Percentiles rank a stretch among this genome's conserved stretches.
Conservation (phyloP, 768 basidiomycete species). For the Macrolepiota fuliginosa region DNA sequence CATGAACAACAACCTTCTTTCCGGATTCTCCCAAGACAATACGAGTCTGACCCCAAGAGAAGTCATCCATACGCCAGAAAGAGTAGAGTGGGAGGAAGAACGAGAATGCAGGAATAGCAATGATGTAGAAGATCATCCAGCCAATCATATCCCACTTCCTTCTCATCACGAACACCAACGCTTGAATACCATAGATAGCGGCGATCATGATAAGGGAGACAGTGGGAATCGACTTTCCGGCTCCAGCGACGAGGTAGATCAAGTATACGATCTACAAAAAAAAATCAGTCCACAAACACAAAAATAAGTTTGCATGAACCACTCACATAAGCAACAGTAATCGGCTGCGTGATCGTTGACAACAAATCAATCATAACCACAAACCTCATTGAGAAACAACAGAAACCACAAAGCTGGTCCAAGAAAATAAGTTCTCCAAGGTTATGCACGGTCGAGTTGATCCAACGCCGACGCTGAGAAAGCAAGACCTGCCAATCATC, state of each 20-base stretch:
- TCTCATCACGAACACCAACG: conserved; percentile 85
- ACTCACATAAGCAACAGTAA: conserved; percentile 88
- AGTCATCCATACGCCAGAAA: conserved; percentile 99
- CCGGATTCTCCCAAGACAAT: conserved; percentile 91
- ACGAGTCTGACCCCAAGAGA: conserved; percentile 94
- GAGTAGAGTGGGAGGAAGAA: conserved; percentile 92
- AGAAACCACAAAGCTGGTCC: conserved; percentile 93
- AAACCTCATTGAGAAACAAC: conserved; percentile 99
- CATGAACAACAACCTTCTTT: conserved; percentile 94
- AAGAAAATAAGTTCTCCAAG: conserved; percentile 90
- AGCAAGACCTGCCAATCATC: conserved; percentile 93
- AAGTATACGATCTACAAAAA: conserved; percentile 76
- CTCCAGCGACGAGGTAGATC: conserved; percentile 71
- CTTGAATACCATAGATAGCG: conserved; percentile 93
- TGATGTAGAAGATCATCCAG: conserved; percentile 95
- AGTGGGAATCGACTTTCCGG: conserved; percentile 67
- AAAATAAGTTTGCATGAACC: conserved; percentile 9
- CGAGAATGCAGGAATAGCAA: conserved; percentile 91
- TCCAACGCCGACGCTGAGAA: conserved; percentile 98
- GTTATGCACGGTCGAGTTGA: conserved; percentile 99
- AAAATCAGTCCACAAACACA: neutral
- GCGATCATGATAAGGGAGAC: conserved; percentile 91
- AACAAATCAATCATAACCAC: conserved; percentile 95
- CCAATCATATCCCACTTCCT: conserved; percentile 99
- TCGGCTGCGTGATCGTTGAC: conserved; percentile 81